These are phyloP conservation scores for Aureococcus anophagefferens DNA, from an alignment of 108 stramenopile genomes.

Conservation along the genomic window DNA sequence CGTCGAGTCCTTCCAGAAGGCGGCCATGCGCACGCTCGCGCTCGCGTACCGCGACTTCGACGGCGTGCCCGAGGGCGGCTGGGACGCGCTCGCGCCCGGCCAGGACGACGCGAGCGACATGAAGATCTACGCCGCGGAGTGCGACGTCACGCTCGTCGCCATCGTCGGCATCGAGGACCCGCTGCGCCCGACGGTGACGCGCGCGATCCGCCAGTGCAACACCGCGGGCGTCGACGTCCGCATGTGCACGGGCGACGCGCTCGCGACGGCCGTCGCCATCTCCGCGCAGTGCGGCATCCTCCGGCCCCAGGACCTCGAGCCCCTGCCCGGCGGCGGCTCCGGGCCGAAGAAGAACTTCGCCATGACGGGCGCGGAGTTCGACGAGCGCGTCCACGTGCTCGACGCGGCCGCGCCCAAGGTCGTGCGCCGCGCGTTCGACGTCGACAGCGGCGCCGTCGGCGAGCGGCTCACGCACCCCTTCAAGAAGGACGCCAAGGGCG, in stretches of 20 bases:
- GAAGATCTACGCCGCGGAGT: slow-evolving; percentile 27
- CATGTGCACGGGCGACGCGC: slow-evolving; percentile 91
- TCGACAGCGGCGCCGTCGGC: no score
- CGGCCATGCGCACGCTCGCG: slow-evolving; percentile 52
- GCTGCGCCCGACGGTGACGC: slow-evolving; percentile 74
- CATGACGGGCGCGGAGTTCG: slow-evolving; percentile 66
- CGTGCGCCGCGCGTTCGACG: no score
- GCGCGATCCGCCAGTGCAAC: slow-evolving; percentile 73
- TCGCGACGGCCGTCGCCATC: slow-evolving; percentile 71
- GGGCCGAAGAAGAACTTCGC: slow-evolving; percentile 24
- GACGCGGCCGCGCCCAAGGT: not conserved
- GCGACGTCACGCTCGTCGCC: slow-evolving; percentile 52
- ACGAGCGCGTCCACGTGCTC: slow-evolving; percentile 58
- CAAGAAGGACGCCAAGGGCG: not conserved
- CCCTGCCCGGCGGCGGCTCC: not conserved
- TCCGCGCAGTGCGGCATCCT: slow-evolving; percentile 73
- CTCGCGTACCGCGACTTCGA: slow-evolving; percentile 59
- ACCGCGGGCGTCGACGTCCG: slow-evolving; percentile 85
- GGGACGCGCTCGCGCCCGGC: no score
- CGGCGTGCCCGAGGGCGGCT: slow-evolving; percentile 29
- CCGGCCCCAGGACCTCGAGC: slow-evolving; percentile 53
- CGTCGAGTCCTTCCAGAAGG: slow-evolving; percentile 23
- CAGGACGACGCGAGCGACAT: no score
- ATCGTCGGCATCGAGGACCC: slow-evolving; percentile 94
- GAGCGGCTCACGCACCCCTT: no score